phyloP scores from a whole-genome alignment of 1,284 basidiomycete species.

The Irpex sp. region DNA sequence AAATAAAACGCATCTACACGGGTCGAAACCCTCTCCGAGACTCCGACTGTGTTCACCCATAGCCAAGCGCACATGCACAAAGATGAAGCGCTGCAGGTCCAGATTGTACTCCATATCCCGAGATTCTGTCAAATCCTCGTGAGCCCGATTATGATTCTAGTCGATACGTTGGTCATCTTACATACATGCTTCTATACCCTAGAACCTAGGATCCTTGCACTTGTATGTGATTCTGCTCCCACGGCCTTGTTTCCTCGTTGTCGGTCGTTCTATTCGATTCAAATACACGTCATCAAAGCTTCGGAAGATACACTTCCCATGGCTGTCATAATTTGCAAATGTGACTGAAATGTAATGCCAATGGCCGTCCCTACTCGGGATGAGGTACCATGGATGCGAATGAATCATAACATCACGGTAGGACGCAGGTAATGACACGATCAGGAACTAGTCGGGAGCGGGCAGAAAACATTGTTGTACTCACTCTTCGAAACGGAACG shows the following conservation, averaged over 20 bases:
- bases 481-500: slow-evolving; percentile 38
- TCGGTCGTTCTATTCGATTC: slow-evolving; percentile 11
- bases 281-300: slow-evolving; percentile 60
- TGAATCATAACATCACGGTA: neutral
- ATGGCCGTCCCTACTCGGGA: slow-evolving; percentile 20
- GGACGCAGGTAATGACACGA: neutral
- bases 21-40: neutral
- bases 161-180: no score
- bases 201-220: neutral
- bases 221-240: neutral
- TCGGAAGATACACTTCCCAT: slow-evolving; percentile 46
- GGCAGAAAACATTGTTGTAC: neutral
- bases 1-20: neutral
- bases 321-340: slow-evolving; percentile 45
- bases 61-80: neutral
- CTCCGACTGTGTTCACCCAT: neutral
- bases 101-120: neutral
- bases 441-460: neutral
- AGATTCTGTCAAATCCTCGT: neutral
- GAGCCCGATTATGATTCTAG: neutral
- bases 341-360: slow-evolving; percentile 68
- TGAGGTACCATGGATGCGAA: neutral
- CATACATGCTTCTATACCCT: neutral
- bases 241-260: neutral
- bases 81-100: neutral